These are phyloP conservation scores for Mycena olivaceomarginata DNA, from an alignment of 768 basidiomycete genomes.

Conservation along the genomic window DNA sequence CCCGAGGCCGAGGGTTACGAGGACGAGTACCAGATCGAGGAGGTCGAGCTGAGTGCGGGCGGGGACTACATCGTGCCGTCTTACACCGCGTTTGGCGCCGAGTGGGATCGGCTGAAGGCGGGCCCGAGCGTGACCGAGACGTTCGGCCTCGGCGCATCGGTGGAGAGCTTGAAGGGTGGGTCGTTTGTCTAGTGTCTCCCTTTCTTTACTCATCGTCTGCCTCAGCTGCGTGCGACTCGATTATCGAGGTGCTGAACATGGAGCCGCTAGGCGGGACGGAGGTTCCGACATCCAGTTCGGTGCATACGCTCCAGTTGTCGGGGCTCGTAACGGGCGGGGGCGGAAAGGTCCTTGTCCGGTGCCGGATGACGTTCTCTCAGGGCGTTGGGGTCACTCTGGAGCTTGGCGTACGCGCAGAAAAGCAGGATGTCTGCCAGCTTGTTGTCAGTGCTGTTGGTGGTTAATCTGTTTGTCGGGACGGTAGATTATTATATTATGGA, in stretches of 20 bases:
- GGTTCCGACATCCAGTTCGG: conserved; percentile 84
- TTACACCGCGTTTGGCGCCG: conserved; percentile 92
- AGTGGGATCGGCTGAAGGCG: conserved; percentile 94
- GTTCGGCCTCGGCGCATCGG: conserved; percentile 88
- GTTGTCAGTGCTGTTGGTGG: conserved; percentile 94
- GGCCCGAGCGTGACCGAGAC: conserved; percentile 92
- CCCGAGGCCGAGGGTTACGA: conserved; percentile 99
- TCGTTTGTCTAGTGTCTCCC: conserved; percentile 33
- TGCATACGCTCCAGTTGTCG: conserved; percentile 96
- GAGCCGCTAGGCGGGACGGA: conserved; percentile 96
- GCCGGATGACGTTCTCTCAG: conserved; percentile 95
- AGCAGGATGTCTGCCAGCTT: conserved; percentile 88
- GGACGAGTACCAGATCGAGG: conserved; percentile 98
- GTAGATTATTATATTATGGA: background rate
- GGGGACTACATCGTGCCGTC: conserved; percentile 98
- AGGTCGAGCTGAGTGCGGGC: conserved; percentile 93
- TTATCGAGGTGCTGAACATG: conserved; percentile 98
- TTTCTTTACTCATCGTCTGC: conserved; percentile 43
- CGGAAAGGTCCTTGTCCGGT: conserved; percentile 96
- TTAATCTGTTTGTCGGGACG: conserved; percentile 48
- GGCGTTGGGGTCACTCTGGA: conserved; percentile 96
- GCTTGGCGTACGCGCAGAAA: conserved; percentile 93
- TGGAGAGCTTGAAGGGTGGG: conserved; percentile 96
- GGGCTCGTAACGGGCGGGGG: conserved; percentile 94
- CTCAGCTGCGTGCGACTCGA: conserved; percentile 95